These are phyloP conservation scores for Artemisia tridentata DNA, from an alignment of 129 eudicot genomes.

Conservation along the genomic window DNA sequence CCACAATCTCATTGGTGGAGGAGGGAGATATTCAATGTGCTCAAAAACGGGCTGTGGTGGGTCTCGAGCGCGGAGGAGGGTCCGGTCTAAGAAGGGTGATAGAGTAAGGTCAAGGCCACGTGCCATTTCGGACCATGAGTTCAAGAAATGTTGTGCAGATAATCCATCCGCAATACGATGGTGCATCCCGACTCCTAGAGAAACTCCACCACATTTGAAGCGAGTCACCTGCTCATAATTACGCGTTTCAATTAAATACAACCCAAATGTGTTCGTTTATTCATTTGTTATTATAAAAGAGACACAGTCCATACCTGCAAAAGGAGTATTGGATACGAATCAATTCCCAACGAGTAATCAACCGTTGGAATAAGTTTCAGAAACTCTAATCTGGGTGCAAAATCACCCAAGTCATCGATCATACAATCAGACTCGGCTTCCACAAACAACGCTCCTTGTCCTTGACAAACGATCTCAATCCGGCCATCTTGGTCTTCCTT, in stretches of 20 bases:
- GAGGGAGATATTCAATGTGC: conserved; percentile 1
- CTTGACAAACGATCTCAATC: conserved; percentile 5
- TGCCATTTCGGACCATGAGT: conserved; percentile 1
- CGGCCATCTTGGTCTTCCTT: neutral
- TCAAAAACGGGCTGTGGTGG: conserved; percentile 7
- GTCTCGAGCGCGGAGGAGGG: neutral
- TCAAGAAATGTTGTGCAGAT: neutral
- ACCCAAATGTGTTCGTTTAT: too few species aligned
- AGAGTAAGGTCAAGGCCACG: conserved; percentile 6
- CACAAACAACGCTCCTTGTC: conserved; percentile 16
- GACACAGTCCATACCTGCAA: neutral
- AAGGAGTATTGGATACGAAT: neutral
- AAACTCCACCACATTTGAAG: conserved; percentile 19
- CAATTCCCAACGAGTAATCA: neutral
- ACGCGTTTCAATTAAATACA: too few species aligned
- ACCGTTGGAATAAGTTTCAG: neutral
- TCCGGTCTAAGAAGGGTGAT: conserved; percentile 1
- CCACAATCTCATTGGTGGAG: neutral
- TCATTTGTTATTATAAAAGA: too few species aligned
- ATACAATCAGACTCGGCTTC: neutral
- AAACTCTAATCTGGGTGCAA: conserved; percentile 7
- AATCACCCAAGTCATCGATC: conserved; percentile 15
- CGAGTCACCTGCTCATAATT: neutral
- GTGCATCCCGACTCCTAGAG: neutral
- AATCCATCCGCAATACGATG: neutral